A percentile compares a stretch with the other conserved stretches of the same genome.
These are phyloP conservation scores for Talaromyces stipitatus DNA, from an alignment of 495 filamentous ascomycete genomes.

Conservation along the genomic window DNA sequence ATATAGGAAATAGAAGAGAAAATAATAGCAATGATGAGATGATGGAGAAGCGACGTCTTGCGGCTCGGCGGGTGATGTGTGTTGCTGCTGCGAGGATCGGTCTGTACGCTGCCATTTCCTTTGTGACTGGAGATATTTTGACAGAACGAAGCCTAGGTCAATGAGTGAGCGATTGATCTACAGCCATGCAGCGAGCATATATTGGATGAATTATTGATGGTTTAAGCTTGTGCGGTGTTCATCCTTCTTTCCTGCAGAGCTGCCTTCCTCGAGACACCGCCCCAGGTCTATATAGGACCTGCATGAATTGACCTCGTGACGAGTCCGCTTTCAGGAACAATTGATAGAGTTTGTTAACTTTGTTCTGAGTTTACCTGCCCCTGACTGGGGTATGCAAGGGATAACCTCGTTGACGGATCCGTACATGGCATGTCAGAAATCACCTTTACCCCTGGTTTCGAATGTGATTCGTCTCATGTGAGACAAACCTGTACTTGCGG, in stretches of 20 bases:
- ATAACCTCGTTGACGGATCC: neutral
- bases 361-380: neutral
- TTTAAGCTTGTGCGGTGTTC: neutral
- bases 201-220: neutral
- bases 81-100: neutral
- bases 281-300: neutral
- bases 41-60: neutral
- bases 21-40: conserved; percentile 15
- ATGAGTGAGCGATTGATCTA: neutral
- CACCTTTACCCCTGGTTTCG: neutral
- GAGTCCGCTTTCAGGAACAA: neutral
- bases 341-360: neutral
- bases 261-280: neutral
- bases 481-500: no score
- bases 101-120: neutral
- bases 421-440: neutral
- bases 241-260: no score
- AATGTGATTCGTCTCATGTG: neutral
- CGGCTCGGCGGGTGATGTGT: conserved; percentile 3
- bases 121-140: neutral
- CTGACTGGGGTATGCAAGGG: neutral
- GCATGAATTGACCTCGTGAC: neutral
- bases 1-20: conserved; percentile 18
- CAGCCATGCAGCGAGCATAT: neutral
- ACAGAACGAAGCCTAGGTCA: neutral